A percentile compares a stretch with the other conserved stretches of the same genome.
Evolutionary conservation across 495 filamentous ascomycete genomes (phyloP).

Genomic region (Talaromyces stipitatus): DNA sequence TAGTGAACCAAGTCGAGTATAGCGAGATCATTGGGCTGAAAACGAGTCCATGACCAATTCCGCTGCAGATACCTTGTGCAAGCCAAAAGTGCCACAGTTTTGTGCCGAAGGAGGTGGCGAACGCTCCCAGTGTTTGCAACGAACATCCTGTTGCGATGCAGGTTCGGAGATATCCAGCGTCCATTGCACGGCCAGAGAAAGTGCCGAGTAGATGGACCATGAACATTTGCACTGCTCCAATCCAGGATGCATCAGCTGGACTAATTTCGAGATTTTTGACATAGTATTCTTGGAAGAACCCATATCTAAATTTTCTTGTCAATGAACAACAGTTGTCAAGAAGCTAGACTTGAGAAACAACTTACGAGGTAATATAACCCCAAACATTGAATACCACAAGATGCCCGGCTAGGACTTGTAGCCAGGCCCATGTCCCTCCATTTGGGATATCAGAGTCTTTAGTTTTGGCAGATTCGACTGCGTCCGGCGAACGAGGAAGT

Average conservation of each 20-base stretch:
- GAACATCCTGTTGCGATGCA: constrained; percentile 48
- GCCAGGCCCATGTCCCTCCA: constrained; percentile 43
- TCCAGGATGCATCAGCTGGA: constrained; percentile 63
- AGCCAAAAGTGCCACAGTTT: constrained; percentile 70
- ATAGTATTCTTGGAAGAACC: constrained; percentile 77
- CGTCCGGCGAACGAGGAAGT: background rate
- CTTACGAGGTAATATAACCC: constrained; percentile 44
- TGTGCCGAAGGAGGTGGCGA: constrained; percentile 59
- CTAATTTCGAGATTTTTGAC: constrained; percentile 36
- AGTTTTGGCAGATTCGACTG: background rate
- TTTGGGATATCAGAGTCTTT: background rate
- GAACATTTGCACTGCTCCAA: constrained; percentile 34
- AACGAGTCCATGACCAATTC: constrained; percentile 63
- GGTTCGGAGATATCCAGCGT: constrained; percentile 59
- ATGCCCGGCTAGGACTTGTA: constrained; percentile 54
- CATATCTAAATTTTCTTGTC: constrained; percentile 50
- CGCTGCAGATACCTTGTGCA: constrained; percentile 68
- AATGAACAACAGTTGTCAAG: background rate
- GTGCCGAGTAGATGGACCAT: constrained; percentile 19
- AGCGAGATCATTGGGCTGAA: constrained; percentile 64
- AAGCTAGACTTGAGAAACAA: constrained; percentile 15
- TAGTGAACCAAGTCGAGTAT: constrained; percentile 69
- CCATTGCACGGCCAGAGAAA: constrained; percentile 57
- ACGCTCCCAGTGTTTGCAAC: constrained; percentile 59
- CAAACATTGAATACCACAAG: constrained; percentile 66